Base-by-base conservation (phyloP, 495 filamentous ascomycete genomes). In the Parathielavia hyrcaniae region DNA sequence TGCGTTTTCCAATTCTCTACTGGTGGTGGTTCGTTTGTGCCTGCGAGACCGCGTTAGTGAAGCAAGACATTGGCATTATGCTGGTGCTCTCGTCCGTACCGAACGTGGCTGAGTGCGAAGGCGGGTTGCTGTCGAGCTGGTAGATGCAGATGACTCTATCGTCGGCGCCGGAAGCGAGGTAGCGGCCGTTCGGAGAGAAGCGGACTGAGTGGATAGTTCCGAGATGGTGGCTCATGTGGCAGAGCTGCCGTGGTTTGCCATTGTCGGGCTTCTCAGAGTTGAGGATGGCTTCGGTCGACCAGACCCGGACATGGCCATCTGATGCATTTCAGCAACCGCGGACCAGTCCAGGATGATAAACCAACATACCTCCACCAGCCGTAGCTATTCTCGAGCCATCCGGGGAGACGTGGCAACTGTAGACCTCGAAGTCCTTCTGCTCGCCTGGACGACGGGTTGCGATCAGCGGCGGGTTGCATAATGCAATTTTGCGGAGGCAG, bases 141-240 rank as follows among this genome's bases (percentile, higher is more conserved):
- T 99, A 99, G 53, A 99, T 88, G 67, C 93, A 95, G 53, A 99
- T 91, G 63, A 99, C 90, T 75, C 96, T 96, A 71, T 99, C 93
- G 71, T 99, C 93, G 54, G 95, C 95, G 51, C 93, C 93, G 4
- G 91, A 96, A 19, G 95, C 93, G 50, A 99, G 81, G 67, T 96
- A 97, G 65, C 86, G 88, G 36, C 89, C 88, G 66, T 92, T 96
- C 6, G 88, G 86, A 14, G 92, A 95, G 72, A 99, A 99, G 51
- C 93, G 87, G 50, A 97, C 93, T 0, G 91, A 89, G 69, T 97
- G 90, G 58, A 99, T 96, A 14, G 93, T 97, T 40, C 93, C 93
- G 6, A 95, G 91, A 71, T 99, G 93, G 63, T 97, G 90, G 82
- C 90, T 96, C 84, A 99, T 89, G 59, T 91, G 92, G 64, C 92